phyloP scores from a whole-genome alignment of 2,329 filamentous ascomycete species.

The Ophiostoma ips region DNA sequence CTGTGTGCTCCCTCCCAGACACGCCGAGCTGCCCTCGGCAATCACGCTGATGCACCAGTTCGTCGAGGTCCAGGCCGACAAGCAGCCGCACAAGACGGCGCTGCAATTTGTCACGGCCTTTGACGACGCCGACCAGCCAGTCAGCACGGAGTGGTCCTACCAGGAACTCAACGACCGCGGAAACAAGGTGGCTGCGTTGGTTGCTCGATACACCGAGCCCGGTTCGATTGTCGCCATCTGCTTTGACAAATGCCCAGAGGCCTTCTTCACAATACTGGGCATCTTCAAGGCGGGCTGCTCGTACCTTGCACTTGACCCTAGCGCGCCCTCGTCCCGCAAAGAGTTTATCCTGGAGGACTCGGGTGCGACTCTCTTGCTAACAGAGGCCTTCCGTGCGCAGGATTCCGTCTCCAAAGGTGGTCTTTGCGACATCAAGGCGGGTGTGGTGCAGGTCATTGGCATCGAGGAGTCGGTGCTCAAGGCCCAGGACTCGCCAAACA shows the following conservation, averaged over 20 bases:
- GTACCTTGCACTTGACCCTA: constrained; percentile 68
- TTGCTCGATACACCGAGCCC: constrained; percentile 34
- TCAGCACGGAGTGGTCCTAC: constrained; percentile 56
- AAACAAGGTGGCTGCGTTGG: constrained; percentile 56
- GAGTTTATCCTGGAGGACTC: constrained; percentile 69
- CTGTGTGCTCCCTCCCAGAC: constrained; percentile 51
- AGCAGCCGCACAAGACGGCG: constrained; percentile 46
- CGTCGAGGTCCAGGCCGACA: constrained; percentile 48
- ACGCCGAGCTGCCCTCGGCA: constrained; percentile 40
- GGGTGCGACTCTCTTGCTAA: constrained; percentile 46
- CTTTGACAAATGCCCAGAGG: constrained; percentile 75
- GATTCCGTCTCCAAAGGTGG: neutral
- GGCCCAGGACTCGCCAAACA: neutral
- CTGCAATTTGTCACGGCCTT: constrained; percentile 60
- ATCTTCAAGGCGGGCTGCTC: constrained; percentile 71
- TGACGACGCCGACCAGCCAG: constrained; percentile 23
- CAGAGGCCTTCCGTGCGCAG: constrained; percentile 22
- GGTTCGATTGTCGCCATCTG: constrained; percentile 60
- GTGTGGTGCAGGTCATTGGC: constrained; percentile 21
- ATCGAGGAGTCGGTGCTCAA: constrained; percentile 21
- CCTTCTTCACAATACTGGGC: constrained; percentile 68
- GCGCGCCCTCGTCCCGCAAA: constrained; percentile 58
- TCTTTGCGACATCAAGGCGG: constrained; percentile 21
- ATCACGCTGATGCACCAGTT: constrained; percentile 60
- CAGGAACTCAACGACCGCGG: constrained; percentile 54